A percentile compares a stretch with the other conserved stretches of the same genome.
Evolutionary conservation across 1,284 basidiomycete genomes (phyloP).

Genomic region (Cryptococcus sp.): DNA sequence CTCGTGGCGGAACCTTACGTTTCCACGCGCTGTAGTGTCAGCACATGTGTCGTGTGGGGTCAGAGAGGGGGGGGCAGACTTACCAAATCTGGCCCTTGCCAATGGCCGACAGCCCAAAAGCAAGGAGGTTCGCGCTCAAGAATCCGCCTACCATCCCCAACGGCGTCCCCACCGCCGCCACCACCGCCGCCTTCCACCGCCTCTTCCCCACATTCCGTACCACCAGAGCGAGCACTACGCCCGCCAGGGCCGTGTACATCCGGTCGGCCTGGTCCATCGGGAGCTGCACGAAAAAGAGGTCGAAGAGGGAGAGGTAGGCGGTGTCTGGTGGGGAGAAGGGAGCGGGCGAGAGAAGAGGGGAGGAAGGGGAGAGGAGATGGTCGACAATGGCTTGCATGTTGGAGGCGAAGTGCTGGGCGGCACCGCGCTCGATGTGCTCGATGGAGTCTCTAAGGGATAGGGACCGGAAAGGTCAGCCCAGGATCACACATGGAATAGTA

Average conservation of each 20-base stretch:
- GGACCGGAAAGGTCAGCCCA: not conserved
- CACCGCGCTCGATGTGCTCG: conserved; percentile 35
- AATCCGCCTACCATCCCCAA: conserved; percentile 52
- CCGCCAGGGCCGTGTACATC: conserved; percentile 59
- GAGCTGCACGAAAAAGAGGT: conserved; percentile 65
- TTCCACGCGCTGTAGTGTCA: too few species aligned
- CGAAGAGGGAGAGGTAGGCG: conserved; percentile 72
- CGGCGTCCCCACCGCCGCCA: conserved; percentile 57
- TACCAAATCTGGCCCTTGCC: conserved; percentile 54
- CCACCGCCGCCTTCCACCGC: conserved; percentile 45
- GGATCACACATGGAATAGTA: conserved; percentile 32
- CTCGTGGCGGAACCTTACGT: conserved; percentile 72
- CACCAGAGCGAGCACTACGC: conserved; percentile 51
- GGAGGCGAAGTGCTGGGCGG: conserved; percentile 79
- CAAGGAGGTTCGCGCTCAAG: conserved; percentile 67
- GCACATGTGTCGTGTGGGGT: not conserved
- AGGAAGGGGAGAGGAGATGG: conserved; percentile 60
- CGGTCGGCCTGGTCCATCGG: conserved; percentile 67
- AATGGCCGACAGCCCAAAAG: conserved; percentile 67
- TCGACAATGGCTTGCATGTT: conserved; percentile 80
- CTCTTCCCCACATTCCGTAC: conserved; percentile 40
- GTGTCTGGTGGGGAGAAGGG: conserved; percentile 43
- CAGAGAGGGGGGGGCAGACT: conserved; percentile 19
- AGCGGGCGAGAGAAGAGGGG: conserved; percentile 32
- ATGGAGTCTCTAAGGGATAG: conserved; percentile 26